Conservation (phyloP, 345 rosid genomes). For the Boechera stricta region DNA sequence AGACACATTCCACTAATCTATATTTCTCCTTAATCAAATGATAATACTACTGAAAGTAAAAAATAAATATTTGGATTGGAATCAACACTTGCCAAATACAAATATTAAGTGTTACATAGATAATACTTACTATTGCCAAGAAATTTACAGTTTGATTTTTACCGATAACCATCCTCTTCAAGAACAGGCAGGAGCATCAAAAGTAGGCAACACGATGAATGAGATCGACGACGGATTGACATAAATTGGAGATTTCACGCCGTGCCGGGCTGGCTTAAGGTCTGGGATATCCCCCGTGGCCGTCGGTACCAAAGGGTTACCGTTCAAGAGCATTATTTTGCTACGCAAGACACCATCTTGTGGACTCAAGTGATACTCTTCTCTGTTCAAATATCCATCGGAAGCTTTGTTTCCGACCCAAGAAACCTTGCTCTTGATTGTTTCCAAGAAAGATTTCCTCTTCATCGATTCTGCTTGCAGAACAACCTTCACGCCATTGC, state of each 20-base stretch:
- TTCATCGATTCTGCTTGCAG: constrained; percentile 36
- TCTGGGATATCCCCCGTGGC: constrained; percentile 60
- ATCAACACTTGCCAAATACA: background rate
- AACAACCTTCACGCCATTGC: constrained; percentile 51
- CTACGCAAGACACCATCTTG: constrained; percentile 68
- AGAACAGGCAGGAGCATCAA: constrained; percentile 78
- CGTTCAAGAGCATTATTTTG: constrained; percentile 78
- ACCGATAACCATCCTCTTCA: constrained; percentile 9
- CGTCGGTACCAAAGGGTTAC: constrained; percentile 63
- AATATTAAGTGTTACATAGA: background rate
- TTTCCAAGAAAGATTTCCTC: constrained; percentile 46
- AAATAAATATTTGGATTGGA: background rate
- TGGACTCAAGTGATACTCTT: constrained; percentile 90
- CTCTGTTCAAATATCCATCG: constrained; percentile 55
- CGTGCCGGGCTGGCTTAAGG: constrained; percentile 56
- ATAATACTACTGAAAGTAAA: background rate
- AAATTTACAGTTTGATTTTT: constrained; percentile 4
- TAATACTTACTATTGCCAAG: constrained; percentile 18
- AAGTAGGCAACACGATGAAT: constrained; percentile 75
- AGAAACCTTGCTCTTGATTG: constrained; percentile 63
- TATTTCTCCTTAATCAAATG: constrained; percentile 33
- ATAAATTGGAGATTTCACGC: constrained; percentile 56
- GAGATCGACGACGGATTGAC: constrained; percentile 69
- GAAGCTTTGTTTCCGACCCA: constrained; percentile 68
- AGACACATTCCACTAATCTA: constrained; percentile 32